Conservation (phyloP, 1,284 basidiomycete genomes). For the Cutaneotrichosporon curvatum region DNA sequence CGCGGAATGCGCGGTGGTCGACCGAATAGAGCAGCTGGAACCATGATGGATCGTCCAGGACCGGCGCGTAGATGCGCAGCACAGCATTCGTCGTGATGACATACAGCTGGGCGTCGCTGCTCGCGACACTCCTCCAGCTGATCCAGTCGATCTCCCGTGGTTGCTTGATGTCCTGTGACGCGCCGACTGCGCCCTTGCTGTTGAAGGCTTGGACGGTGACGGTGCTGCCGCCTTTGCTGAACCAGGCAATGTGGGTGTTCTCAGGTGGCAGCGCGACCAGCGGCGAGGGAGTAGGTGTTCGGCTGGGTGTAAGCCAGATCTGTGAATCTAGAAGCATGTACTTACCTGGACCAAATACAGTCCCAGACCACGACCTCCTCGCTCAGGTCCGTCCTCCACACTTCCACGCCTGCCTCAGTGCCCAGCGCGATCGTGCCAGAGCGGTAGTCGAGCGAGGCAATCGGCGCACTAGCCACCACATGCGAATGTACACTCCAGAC, state of each 20-base stretch:
- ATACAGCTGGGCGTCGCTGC: constrained; percentile 37
- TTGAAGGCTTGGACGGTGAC: constrained; percentile 26
- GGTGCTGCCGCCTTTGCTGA: constrained; percentile 13
- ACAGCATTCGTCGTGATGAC: constrained; percentile 37
- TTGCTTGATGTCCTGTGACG: constrained; percentile 36
- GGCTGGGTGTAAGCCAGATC: background rate
- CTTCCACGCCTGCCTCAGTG: constrained; percentile 30
- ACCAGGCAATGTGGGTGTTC: constrained; percentile 32
- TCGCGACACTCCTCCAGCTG: constrained; percentile 32
- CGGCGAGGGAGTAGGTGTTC: background rate
- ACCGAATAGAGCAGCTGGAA: constrained; percentile 67
- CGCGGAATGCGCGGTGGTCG: constrained; percentile 55
- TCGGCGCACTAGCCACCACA: constrained; percentile 23
- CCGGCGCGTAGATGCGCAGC: constrained; percentile 74
- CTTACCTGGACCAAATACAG: constrained; percentile 31
- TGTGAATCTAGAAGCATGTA: background rate
- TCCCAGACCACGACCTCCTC: constrained; percentile 41
- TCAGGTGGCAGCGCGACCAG: constrained; percentile 16
- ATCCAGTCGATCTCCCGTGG: constrained; percentile 39
- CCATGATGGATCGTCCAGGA: constrained; percentile 74
- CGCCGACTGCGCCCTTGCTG: constrained; percentile 18
- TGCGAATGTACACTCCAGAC: constrained; percentile 35
- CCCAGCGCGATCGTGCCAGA: constrained; percentile 29
- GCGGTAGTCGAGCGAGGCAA: constrained; percentile 28
- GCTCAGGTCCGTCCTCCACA: constrained; percentile 30